Percentiles rank a stretch among this genome's conserved stretches.
phyloP scores from a whole-genome alignment of 805 yeast genomes.

The Schwanniomyces yamadae region DNA sequence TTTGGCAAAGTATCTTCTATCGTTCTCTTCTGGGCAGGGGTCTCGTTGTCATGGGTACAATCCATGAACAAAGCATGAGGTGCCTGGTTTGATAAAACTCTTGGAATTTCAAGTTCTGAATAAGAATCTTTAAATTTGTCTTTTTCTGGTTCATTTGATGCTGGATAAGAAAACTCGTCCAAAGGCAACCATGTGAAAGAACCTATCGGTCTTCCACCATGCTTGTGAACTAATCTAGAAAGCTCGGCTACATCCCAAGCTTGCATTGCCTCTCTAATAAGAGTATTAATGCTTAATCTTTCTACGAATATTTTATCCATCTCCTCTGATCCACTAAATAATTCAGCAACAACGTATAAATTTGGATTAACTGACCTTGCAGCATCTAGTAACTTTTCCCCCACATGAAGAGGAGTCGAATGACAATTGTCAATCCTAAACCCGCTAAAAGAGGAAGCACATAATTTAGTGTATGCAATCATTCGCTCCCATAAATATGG shows the following conservation, averaged over 20 bases:
- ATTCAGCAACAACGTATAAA: constrained; percentile 89
- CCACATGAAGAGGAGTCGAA: constrained; percentile 94
- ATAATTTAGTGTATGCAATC: constrained; percentile 68
- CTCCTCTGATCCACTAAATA: constrained; percentile 89
- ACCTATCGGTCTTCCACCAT: constrained; percentile 96
- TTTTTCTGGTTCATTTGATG: constrained; percentile 38
- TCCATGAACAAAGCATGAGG: constrained; percentile 97
- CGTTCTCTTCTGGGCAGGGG: constrained; percentile 84
- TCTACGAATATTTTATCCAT: constrained; percentile 90
- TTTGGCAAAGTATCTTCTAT: constrained; percentile 92
- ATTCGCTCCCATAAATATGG: constrained; percentile 89
- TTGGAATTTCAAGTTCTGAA: constrained; percentile 70
- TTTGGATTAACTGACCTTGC: constrained; percentile 86
- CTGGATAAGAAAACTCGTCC: constrained; percentile 70
- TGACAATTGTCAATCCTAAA: constrained; percentile 94
- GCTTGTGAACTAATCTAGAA: constrained; percentile 81
- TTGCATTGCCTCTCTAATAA: constrained; percentile 97
- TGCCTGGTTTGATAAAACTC: constrained; percentile 60
- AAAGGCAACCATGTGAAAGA: constrained; percentile 79
- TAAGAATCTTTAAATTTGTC: constrained; percentile 30
- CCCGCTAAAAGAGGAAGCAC: constrained; percentile 79
- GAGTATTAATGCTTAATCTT: constrained; percentile 81
- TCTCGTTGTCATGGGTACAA: constrained; percentile 95
- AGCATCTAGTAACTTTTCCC: constrained; percentile 79
- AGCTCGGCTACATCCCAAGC: constrained; percentile 87